Evolutionary conservation across 2,329 filamentous ascomycete genomes (phyloP).

Genomic region (Colletotrichum sp.): DNA sequence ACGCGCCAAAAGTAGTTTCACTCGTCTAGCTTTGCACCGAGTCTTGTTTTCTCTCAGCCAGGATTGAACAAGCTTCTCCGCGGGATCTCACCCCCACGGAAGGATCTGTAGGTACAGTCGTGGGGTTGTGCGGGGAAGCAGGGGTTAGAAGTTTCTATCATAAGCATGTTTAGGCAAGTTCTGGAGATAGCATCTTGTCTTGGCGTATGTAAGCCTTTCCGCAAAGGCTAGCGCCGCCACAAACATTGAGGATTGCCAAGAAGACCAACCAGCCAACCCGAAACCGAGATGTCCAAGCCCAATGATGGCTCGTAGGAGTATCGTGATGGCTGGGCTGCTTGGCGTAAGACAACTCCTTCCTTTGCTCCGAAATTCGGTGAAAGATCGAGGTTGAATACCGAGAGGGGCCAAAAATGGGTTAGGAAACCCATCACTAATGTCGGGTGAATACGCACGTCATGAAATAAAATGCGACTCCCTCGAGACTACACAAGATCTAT

Average conservation of each 20-base stretch:
- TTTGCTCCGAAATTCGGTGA: background rate
- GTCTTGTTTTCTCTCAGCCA: background rate
- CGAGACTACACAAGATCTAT: fast-evolving
- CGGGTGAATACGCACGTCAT: fast-evolving
- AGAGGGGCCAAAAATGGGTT: no score
- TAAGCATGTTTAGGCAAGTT: background rate
- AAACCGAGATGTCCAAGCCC: background rate
- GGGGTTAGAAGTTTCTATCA: background rate
- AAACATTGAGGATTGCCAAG: background rate
- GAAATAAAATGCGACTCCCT: no score
- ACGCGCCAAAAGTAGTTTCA: fast-evolving
- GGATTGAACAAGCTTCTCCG: background rate
- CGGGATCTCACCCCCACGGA: background rate
- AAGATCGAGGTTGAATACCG: no score
- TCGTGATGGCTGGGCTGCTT: background rate
- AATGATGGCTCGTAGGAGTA: background rate
- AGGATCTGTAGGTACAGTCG: background rate
- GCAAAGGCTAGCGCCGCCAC: background rate
- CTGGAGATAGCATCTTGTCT: background rate
- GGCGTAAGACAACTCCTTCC: background rate
- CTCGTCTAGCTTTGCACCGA: background rate
- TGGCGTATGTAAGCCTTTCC: background rate
- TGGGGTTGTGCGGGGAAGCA: background rate
- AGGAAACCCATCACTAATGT: no score
- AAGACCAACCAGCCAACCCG: background rate